Evolutionary conservation across 2,329 filamentous ascomycete species (phyloP).

Genomic region (Pseudogymnoascus sp.): DNA sequence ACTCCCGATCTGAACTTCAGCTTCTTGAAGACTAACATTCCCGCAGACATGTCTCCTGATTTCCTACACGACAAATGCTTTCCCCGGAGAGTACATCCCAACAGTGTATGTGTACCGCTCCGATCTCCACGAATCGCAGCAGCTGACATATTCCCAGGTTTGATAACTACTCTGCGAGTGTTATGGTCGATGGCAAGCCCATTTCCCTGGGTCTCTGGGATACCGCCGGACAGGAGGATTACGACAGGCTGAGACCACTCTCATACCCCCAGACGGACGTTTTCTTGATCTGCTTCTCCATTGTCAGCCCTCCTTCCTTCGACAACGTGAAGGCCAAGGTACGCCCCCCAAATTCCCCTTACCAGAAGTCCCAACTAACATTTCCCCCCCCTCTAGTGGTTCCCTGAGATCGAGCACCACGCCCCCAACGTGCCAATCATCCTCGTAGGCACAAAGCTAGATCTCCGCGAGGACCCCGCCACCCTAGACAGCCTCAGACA

Average conservation of each 20-base stretch:
- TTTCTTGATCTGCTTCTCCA: constrained; percentile 96
- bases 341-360: constrained; percentile 26
- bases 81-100: constrained; percentile 99
- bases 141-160: constrained; percentile 49
- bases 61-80: constrained; percentile 98
- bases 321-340: constrained; percentile 99
- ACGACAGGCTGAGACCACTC: constrained; percentile 86
- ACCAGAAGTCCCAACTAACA: constrained; percentile 11
- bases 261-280: constrained; percentile 98
- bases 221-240: constrained; percentile 98
- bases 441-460: constrained; percentile 92
- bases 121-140: constrained; percentile 14
- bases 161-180: constrained; percentile 97
- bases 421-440: constrained; percentile 94
- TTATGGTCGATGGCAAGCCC: constrained; percentile 97
- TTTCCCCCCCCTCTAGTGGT: constrained; percentile 57
- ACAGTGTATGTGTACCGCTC: constrained; percentile 62
- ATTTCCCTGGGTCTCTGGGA: constrained; percentile 97
- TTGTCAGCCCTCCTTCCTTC: constrained; percentile 94
- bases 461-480: constrained; percentile 79
- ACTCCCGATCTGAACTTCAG: neutral
- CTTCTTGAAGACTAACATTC: constrained; percentile 25
- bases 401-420: constrained; percentile 94
- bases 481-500: constrained; percentile 75
- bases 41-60: constrained; percentile 92